Evolutionary conservation across 2,329 filamentous ascomycete species (phyloP), one percentile per base, ranked within the genome.

Genomic region (Colletotrichum scovillei): DNA sequence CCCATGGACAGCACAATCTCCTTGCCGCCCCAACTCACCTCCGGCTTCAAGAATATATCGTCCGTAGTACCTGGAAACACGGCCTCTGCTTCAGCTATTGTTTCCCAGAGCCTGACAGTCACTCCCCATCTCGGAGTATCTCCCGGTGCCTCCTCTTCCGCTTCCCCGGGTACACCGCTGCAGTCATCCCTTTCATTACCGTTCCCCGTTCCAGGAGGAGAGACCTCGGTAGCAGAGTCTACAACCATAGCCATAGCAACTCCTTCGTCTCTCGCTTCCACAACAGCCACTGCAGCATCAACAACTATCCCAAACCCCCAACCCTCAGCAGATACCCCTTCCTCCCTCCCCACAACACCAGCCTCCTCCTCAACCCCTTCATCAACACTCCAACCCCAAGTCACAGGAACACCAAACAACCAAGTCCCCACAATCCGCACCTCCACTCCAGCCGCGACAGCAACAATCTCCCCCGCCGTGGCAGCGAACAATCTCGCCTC

Each of bases 401-500:
- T 74, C 24, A 87, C 85, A 4, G 83, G 84, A 7, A 75, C 78
- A 1, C 79, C 84, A 1, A 81, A 85, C 73, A 68, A 75, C 11
- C 76, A 76, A 1, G 78, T 89, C 8, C 88, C 88, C 0, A 88
- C 87, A 0, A 79, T 81, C 35, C 82, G 81, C 32, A 79, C 75
- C 59, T 76, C 77, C n/a, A 77, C 82, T 30, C 80, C 82, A 3
- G 79, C 81, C 5, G 79, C 81, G 4, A 84, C 86, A 0, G 78
- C 81, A 4, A 84, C 83, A 1, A 82, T 89, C 4, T 78, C 84
- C 1, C 77, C 86, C 1, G 79, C 81, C 8, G 79, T 82, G 3
- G 85, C 87, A 65, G 83, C 84, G 2, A 80, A 79, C 66, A 88
- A 89, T 74, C 81, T 90, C 24, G 82, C 81, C 11, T 75, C 82